Evolutionary conservation across 345 rosid genomes (phyloP).

Genomic region (Rhodamnia rubescens): DNA sequence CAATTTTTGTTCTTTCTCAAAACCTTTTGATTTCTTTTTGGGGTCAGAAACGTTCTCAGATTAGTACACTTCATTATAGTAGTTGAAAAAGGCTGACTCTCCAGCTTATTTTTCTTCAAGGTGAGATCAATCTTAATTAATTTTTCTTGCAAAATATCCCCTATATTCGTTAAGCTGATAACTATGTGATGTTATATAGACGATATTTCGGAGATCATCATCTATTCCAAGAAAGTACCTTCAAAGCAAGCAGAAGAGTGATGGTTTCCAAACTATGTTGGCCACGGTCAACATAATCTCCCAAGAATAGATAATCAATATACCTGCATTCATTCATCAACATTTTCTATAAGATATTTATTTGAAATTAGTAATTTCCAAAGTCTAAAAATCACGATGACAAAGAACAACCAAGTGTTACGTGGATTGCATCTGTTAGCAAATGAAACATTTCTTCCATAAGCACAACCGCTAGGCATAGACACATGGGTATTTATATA

Average conservation of each 20-base stretch:
- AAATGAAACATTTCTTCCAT: background rate
- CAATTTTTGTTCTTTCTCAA: background rate
- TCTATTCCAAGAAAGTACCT: slow-evolving; percentile 31
- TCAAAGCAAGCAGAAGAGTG: slow-evolving; percentile 82
- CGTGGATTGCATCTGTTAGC: background rate
- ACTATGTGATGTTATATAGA: background rate
- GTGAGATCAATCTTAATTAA: background rate
- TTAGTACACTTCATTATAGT: background rate
- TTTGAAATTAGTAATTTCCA: background rate
- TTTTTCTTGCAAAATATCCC: background rate
- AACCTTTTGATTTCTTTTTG: background rate
- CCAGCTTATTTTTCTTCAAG: background rate
- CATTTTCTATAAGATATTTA: background rate
- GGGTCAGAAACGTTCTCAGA: background rate
- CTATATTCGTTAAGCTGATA: background rate
- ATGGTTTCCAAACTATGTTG: slow-evolving; percentile 98
- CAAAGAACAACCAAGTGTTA: background rate
- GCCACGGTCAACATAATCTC: slow-evolving; percentile 98
- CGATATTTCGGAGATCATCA: background rate
- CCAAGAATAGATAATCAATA: slow-evolving; percentile 96
- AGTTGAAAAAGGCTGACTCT: background rate
- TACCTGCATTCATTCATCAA: slow-evolving; percentile 40
- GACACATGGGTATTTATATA: background rate
- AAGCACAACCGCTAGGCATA: background rate
- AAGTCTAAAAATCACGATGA: background rate